Evolutionary conservation across 345 rosid genomes (phyloP), one percentile per base, ranked within the genome.

Genomic region (Cochlearia excelsa): DNA sequence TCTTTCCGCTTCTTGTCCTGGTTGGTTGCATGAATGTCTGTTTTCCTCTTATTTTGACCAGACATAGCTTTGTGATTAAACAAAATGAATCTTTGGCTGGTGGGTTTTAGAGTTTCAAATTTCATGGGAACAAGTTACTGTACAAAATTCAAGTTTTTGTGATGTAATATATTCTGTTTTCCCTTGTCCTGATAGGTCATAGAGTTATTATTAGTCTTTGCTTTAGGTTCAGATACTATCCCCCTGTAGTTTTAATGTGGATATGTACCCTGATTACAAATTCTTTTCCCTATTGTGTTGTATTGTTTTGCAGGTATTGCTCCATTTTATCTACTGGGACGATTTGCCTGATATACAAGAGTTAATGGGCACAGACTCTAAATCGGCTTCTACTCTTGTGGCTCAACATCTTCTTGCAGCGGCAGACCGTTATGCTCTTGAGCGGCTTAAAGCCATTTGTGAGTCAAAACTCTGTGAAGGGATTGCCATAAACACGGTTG

Each of bases 251-350:
- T 42, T 7, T 3, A 31, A 28, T 42, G 16, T 55, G 33, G 40
- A 43, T 57, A 1, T 50, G 46, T 41, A 30, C 9, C 26, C 42
- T 55, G 54, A 69, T n/a, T 9, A 42, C 42, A 7, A 55, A 26
- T 46, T 16, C 30, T 6, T 39, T 30, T 7, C 44, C 26, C 6
- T 5, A 1, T 40, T 34, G 40, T 45, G 5, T 53, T 51, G 23
- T 53, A 6, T 26, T 42, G 26, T 7, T 50, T 49, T 75, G 66
- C 80, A 84, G 95, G 82, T 78, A 16, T 71, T 86, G 66, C 88
- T 86, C 40, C 90, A 84, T 76, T 86, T 84, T 52, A 81, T 89
- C 50, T 89, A 89, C 79, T 84, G 84, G 82, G 95, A 89, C 68
- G 69, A 74, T 38, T 78, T 88, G 50, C 88, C 96, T n/a, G 80